Evolutionary conservation across 2,329 filamentous ascomycete genomes (phyloP).

Genomic region (Ustilaginoidea virens): DNA sequence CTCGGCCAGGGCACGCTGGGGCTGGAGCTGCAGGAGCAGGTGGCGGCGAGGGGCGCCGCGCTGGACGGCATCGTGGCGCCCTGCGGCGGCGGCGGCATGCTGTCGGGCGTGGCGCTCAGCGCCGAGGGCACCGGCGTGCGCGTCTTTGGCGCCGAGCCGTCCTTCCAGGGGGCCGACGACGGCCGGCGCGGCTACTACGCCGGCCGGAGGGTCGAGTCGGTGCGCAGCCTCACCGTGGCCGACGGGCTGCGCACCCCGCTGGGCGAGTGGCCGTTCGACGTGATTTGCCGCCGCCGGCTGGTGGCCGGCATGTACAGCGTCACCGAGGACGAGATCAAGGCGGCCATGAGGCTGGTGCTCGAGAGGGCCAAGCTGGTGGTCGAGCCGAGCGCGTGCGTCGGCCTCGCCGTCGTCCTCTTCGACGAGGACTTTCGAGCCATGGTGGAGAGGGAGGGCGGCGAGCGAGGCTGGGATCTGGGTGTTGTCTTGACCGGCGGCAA

Average conservation of each 20-base stretch:
- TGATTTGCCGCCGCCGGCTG: constrained; percentile 59
- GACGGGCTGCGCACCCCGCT: constrained; percentile 80
- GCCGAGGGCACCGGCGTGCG: constrained; percentile 53
- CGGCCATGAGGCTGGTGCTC: constrained; percentile 60
- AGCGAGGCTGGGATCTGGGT: constrained; percentile 57
- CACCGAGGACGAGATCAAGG: constrained; percentile 66
- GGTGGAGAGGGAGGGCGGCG: constrained; percentile 55
- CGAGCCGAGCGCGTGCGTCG: constrained; percentile 78
- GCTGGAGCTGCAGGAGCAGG: constrained; percentile 68
- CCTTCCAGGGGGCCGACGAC: constrained; percentile 73
- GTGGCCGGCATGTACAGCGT: constrained; percentile 59
- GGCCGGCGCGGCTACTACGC: constrained; percentile 52
- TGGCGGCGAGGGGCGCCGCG: too few relatives aligned
- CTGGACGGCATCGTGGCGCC: constrained; percentile 67
- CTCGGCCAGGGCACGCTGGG: constrained; percentile 86
- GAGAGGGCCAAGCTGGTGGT: constrained; percentile 85
- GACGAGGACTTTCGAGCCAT: constrained; percentile 67
- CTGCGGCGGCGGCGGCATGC: constrained; percentile 77
- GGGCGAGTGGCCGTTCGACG: constrained; percentile 56
- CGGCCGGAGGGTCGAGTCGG: constrained; percentile 47
- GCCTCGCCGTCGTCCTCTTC: constrained; percentile 65
- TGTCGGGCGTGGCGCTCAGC: constrained; percentile 67
- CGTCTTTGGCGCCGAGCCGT: constrained; percentile 81
- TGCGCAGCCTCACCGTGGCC: constrained; percentile 68
- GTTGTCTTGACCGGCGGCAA: constrained; percentile 47